phyloP scores from a whole-genome alignment of 495 filamentous ascomycete genomes.

The Podospora pseudoanserina region DNA sequence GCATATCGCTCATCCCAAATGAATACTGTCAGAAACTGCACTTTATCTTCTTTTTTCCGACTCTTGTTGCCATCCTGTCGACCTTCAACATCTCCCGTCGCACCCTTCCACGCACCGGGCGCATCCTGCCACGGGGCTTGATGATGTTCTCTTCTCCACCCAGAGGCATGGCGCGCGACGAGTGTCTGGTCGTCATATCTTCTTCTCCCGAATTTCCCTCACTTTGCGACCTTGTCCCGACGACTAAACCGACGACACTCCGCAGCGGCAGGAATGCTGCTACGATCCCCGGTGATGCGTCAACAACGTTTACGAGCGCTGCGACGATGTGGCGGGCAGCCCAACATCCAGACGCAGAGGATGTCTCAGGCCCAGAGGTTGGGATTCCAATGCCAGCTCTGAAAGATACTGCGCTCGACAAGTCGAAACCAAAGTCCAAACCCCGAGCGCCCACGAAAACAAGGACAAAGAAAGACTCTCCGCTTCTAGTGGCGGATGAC shows the following conservation, averaged over 20 bases:
- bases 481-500: neutral
- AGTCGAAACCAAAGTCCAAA: neutral
- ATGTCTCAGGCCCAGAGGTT: neutral
- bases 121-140: constrained; percentile 20
- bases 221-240: constrained; percentile 35
- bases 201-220: constrained; percentile 49
- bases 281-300: constrained; percentile 33
- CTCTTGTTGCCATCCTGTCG: constrained; percentile 11
- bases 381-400: neutral
- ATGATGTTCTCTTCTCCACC: constrained; percentile 44
- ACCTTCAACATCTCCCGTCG: neutral
- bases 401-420: neutral
- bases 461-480: neutral
- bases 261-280: constrained; percentile 34
- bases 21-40: neutral
- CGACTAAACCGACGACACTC: constrained; percentile 30
- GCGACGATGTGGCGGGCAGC: constrained; percentile 31
- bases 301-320: constrained; percentile 41
- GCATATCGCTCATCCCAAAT: neutral
- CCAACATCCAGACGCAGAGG: constrained; percentile 8
- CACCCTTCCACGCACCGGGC: constrained; percentile 39
- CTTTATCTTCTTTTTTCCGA: neutral
- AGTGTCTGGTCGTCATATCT: constrained; percentile 36
- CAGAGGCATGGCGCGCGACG: constrained; percentile 21
- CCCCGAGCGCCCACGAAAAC: neutral